Evolutionary conservation across 2,329 filamentous ascomycete genomes (phyloP).

Genomic region (Graphium sp.): DNA sequence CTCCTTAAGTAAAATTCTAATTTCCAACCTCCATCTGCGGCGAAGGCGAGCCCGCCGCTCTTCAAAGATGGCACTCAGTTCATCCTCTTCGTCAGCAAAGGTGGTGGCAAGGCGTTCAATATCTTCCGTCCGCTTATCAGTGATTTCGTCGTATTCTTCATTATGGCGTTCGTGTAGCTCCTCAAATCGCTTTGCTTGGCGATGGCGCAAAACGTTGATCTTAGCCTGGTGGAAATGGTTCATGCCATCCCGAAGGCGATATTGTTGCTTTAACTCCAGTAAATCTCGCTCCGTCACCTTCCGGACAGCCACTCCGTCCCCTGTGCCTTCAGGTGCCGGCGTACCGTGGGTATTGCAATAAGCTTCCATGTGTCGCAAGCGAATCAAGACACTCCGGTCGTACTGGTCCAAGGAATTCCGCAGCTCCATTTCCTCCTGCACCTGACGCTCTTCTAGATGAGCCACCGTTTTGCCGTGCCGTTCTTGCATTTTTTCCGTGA

Average conservation of each 20-base stretch:
- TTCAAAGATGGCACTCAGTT: conserved; percentile 23
- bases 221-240: conserved; percentile 39
- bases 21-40: conserved; percentile 32
- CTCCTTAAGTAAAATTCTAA: conserved; percentile 34
- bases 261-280: conserved; percentile 41
- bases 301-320: too few species aligned
- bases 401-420: conserved; percentile 34
- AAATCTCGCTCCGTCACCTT: conserved; percentile 42
- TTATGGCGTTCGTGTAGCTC: conserved; percentile 38
- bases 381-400: conserved; percentile 36
- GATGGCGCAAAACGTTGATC: conserved; percentile 49
- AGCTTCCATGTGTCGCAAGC: conserved; percentile 49
- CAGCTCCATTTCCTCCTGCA: conserved; percentile 45
- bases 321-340: too few species aligned
- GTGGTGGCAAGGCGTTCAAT: conserved; percentile 26
- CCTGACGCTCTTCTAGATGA: conserved; percentile 43
- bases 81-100: conserved; percentile 32
- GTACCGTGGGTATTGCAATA: conserved; percentile 41
- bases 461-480: conserved; percentile 32
- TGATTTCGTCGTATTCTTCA: conserved; percentile 28
- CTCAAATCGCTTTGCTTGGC: conserved; percentile 44
- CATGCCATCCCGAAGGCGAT: conserved; percentile 41
- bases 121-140: conserved; percentile 26
- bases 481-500: conserved; percentile 34
- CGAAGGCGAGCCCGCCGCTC: conserved; percentile 25